Conservation (phyloP, 805 yeast genomes). For the Myxozyma mucilagina region DNA sequence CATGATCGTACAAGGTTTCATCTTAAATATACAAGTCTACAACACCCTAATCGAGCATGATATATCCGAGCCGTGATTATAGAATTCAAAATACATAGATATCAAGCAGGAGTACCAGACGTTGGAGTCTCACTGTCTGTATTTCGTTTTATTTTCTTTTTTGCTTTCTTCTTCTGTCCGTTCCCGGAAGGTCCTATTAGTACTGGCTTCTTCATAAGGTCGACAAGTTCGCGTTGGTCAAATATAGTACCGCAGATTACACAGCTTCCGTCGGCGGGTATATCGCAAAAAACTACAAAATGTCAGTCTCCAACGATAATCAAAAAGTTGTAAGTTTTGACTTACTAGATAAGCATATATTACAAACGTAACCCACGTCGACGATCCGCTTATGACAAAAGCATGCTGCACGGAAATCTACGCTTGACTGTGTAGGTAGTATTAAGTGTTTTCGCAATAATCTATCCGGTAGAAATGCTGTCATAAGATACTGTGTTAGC, state of each 20-base stretch:
- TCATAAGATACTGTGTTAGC: slow-evolving; percentile 72
- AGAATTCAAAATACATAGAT: not conserved
- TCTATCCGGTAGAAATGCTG: slow-evolving; percentile 83
- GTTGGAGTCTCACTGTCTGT: slow-evolving; percentile 1
- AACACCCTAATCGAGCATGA: no score
- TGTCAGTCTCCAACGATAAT: slow-evolving; percentile 33
- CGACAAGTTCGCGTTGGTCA: slow-evolving; percentile 61
- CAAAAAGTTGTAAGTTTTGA: slow-evolving; percentile 10
- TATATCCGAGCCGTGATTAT: no score
- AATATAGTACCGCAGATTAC: slow-evolving; percentile 85
- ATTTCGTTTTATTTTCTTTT: slow-evolving; percentile 4
- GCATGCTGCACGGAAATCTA: slow-evolving; percentile 94
- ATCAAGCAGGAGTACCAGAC: slow-evolving; percentile 1
- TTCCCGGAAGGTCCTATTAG: slow-evolving; percentile 45
- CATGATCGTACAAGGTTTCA: no score
- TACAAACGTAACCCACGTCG: slow-evolving; percentile 91
- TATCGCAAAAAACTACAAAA: slow-evolving; percentile 47
- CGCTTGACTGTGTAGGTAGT: slow-evolving; percentile 78
- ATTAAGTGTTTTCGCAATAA: slow-evolving; percentile 72
- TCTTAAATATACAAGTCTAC: no score
- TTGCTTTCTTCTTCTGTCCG: slow-evolving; percentile 40
- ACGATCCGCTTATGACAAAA: slow-evolving; percentile 86
- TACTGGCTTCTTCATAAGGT: slow-evolving; percentile 61
- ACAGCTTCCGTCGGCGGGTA: slow-evolving; percentile 66
- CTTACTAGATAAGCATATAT: slow-evolving; percentile 81